Base-by-base conservation (phyloP, 2,329 filamentous ascomycete genomes). In the Cytospora paraplurivora region DNA sequence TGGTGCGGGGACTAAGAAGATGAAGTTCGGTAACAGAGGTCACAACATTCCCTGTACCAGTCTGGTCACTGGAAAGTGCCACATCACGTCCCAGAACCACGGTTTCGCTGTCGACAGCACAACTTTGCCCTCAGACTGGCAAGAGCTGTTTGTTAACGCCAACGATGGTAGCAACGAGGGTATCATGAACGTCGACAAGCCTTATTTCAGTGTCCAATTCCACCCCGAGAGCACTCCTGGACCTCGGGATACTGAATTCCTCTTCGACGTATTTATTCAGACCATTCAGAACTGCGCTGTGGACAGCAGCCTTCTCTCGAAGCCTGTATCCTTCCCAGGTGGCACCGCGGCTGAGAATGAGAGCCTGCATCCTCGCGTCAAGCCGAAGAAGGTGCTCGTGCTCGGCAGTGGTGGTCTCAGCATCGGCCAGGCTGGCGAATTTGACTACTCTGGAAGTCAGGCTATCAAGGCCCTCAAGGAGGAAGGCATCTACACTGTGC, bases 161-260 rank as follows among this genome's bases (percentile, higher is more conserved):
- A 99, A 99, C 76, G 95, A 99, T 71, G 91, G 92, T 71, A 97
- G 92, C 78, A 99, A 99, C 77, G 95, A 99, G 81, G 95, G 95
- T 78, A 97, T 99, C 73, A 89, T 93, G 77, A 93, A 98, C 76
- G 80, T 85, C 56, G 85, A 81, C 75, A 90, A 88, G 72, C 95
- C 95, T 58, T 96, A 94, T 80, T 99, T 99, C 83, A 97, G 93
- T 82, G 95, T 98, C n/a, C 95, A 99, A 75, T 99, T 99, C 80
- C 95, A 99, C 74, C 95, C 95, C 0, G 95, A 99, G 78, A 97
- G 93, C 81, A 96, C 93, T 1, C 95, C 95, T 3, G 95, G 95
- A 63, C 95, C 95, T 58, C 87, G 92, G 41, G 95, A 99, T 75
- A 99, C 95, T 34, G 95, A 99, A 76, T 97, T 91, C 74, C 83